Evolutionary conservation across 352 stramenopile genomes (phyloP), one percentile per base, ranked within the genome.

Genomic region (Achlya hypogyna): DNA sequence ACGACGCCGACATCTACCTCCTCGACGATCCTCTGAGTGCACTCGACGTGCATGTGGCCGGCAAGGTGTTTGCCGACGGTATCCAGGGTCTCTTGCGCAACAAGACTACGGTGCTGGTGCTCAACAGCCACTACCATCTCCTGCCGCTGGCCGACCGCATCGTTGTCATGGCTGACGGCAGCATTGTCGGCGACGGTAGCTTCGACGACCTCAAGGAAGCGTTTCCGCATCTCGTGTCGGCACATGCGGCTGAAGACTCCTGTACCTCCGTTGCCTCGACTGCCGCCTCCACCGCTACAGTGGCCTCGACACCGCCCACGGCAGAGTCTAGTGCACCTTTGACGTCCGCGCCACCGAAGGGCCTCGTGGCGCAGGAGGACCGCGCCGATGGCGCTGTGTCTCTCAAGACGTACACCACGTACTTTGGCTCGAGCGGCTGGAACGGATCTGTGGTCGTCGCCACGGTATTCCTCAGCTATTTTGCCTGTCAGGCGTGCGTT

Each of bases 151-250:
- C 73, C 1, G 75, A 84, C 43, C 70, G 58, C 14, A 72, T 84
- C 22, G 47, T 84, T 12, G 70, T 82, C 4, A 62, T 84, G 56
- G 62, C 69, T 1, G 58, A 75, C 20, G 77, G 77, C 22, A 23
- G 56, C 71, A 83, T 82, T 71, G 77, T 79, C 1, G 90, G 97
- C 40, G 71, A 88, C 60, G 95, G 92, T 0, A 81, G 73, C 4
- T 93, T 85, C 63, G 25, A 72, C 0, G 74, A 94, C 6, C 70
- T 98, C n/a, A 12, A 69, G 79, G 23, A 68, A 53, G 3, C 69
- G 52, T n/a, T 78, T 84, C 42, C 28, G 71, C 12, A 28, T 75
- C 22, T 53, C 82, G 12, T 43, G 42, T 53, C 27, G 40, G 32
- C 38, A 42, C 23, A 9, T 25, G 53, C 29, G 18, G 10, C 22